phyloP scores from a whole-genome alignment of 2,329 filamentous ascomycete genomes.

The Nectriaceae sp. region DNA sequence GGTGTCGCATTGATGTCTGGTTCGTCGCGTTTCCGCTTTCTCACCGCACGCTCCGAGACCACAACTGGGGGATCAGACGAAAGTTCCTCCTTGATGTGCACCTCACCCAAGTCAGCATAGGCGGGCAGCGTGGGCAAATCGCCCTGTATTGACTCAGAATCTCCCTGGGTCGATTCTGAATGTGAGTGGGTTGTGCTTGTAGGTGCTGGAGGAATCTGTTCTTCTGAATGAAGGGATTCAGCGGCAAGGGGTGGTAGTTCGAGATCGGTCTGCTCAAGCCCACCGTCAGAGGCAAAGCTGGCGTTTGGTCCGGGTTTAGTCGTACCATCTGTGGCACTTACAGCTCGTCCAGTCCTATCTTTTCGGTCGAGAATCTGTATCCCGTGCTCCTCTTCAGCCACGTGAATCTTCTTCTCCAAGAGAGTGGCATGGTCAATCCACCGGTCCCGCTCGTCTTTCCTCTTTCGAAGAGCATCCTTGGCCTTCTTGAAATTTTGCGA shows the following conservation, averaged over 20 bases:
- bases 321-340: conserved; percentile 9
- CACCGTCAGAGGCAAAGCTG: conserved; percentile 24
- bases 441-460: conserved; percentile 42
- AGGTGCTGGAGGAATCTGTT: conserved; percentile 6
- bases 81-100: conserved; percentile 50
- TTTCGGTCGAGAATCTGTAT: conserved; percentile 32
- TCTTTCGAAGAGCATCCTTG: conserved; percentile 40
- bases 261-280: conserved; percentile 27
- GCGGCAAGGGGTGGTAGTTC: conserved; percentile 29
- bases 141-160: conserved; percentile 22
- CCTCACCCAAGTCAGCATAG: conserved; percentile 6
- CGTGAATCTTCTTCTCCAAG: conserved; percentile 45
- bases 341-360: conserved; percentile 11
- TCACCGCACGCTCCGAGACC: conserved; percentile 50
- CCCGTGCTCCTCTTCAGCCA: conserved; percentile 41
- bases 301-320: conserved; percentile 16
- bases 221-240: conserved; percentile 15
- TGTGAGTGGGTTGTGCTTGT: conserved; percentile 11
- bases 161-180: conserved; percentile 33
- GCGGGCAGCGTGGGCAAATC: conserved; percentile 25
- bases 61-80: conserved; percentile 55
- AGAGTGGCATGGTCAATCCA: conserved; percentile 49
- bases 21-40: conserved; percentile 46
- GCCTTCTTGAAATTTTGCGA: conserved; percentile 43
- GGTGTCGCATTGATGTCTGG: conserved; percentile 23